A percentile compares a stretch with the other conserved stretches of the same genome.
These are phyloP conservation scores for Talaromyces marneffei DNA, from an alignment of 2,329 filamentous ascomycete genomes.

Conservation along the genomic window DNA sequence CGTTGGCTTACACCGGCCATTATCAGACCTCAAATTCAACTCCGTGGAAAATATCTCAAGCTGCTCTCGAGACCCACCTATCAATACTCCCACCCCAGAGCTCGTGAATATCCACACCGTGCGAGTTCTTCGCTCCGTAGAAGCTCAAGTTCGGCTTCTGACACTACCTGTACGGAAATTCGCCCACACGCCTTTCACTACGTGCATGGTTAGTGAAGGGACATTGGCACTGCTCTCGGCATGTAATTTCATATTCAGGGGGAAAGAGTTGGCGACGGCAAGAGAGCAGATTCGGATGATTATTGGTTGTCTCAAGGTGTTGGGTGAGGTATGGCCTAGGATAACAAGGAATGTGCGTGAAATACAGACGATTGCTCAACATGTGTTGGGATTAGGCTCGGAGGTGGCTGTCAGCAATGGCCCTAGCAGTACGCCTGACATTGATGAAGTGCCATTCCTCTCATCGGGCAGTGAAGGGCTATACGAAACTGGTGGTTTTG, in stretches of 20 bases:
- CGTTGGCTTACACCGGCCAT: slow-evolving; percentile 35
- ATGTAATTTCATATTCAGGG: slow-evolving; percentile 32
- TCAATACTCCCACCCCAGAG: slow-evolving; percentile 15
- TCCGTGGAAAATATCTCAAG: slow-evolving; percentile 36
- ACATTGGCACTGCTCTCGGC: slow-evolving; percentile 30
- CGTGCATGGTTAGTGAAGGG: slow-evolving; percentile 39
- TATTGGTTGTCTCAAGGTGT: slow-evolving; percentile 36
- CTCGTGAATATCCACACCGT: slow-evolving; percentile 36
- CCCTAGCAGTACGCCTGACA: background rate
- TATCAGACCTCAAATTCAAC: slow-evolving; percentile 38
- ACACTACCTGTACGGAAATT: slow-evolving; percentile 32
- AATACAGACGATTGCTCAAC: slow-evolving; percentile 37
- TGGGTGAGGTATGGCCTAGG: slow-evolving; percentile 37
- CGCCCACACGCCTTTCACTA: slow-evolving; percentile 36
- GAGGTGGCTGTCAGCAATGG: background rate
- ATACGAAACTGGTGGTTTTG: background rate
- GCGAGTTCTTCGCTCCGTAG: slow-evolving; percentile 34
- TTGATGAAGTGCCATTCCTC: background rate
- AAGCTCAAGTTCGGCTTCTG: slow-evolving; percentile 37
- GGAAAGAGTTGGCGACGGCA: slow-evolving; percentile 30
- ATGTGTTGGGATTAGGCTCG: slow-evolving; percentile 22
- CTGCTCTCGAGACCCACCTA: slow-evolving; percentile 21
- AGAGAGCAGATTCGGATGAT: slow-evolving; percentile 40
- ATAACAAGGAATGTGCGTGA: slow-evolving; percentile 34
- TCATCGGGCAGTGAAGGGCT: background rate